Conservation (phyloP, 805 yeast genomes). For the Starmera quercuum region DNA sequence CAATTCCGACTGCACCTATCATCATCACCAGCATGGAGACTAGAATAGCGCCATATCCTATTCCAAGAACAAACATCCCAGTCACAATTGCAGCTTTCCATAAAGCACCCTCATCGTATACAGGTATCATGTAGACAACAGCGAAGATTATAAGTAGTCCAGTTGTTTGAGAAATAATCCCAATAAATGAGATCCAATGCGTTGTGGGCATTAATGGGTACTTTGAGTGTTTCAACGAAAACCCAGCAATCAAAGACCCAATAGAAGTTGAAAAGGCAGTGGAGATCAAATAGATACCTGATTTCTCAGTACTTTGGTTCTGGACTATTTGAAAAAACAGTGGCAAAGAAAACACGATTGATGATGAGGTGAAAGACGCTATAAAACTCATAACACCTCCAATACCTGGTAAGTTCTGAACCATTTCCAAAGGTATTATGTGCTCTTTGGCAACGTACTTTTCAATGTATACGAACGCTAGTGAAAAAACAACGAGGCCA, state of each 20-base stretch:
- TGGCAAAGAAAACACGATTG: background rate
- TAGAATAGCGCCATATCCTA: slow-evolving; percentile 29
- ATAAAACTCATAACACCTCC: slow-evolving; percentile 17
- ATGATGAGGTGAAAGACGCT: background rate
- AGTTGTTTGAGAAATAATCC: slow-evolving; percentile 1
- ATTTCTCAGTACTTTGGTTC: slow-evolving; percentile 23
- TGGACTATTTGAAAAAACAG: slow-evolving; percentile 28
- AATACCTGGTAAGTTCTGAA: slow-evolving; percentile 27
- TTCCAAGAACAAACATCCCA: slow-evolving; percentile 23
- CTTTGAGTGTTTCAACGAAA: slow-evolving; percentile 3
- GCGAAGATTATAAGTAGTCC: slow-evolving; percentile 4
- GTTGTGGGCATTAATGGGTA: background rate
- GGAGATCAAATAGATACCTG: slow-evolving; percentile 29
- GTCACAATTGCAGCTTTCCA: slow-evolving; percentile 13
- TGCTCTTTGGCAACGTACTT: slow-evolving; percentile 25
- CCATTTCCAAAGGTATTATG: slow-evolving; percentile 28
- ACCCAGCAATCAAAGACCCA: slow-evolving; percentile 26
- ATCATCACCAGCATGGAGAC: slow-evolving; percentile 29
- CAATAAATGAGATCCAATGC: slow-evolving; percentile 1
- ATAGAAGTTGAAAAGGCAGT: slow-evolving; percentile 19
- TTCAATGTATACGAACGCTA: slow-evolving; percentile 25
- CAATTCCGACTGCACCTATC: slow-evolving; percentile 30
- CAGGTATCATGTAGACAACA: slow-evolving; percentile 2
- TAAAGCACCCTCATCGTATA: slow-evolving; percentile 1
- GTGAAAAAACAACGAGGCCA: slow-evolving; percentile 4